Conservation (phyloP, 2,329 filamentous ascomycete genomes). For the Aspergillus sojae region DNA sequence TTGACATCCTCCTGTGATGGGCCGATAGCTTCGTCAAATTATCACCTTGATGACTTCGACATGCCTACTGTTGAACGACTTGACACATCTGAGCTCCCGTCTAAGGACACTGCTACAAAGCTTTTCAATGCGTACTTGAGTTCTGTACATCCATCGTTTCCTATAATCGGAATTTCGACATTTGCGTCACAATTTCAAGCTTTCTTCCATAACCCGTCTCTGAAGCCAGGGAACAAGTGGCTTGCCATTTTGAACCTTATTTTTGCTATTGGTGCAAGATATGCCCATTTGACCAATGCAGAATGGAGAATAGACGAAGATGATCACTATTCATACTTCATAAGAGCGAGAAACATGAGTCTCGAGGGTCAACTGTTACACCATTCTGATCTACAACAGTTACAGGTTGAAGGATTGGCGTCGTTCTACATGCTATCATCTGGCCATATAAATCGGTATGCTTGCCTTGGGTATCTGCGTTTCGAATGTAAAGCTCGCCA, state of each 20-base stretch:
- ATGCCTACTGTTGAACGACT: constrained; percentile 37
- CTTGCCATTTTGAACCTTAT: constrained; percentile 49
- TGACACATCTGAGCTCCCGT: constrained; percentile 41
- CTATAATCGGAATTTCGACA: constrained; percentile 44
- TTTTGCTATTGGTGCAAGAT: constrained; percentile 47
- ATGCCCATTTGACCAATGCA: constrained; percentile 41
- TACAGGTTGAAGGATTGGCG: constrained; percentile 47
- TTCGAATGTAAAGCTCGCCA: not conserved
- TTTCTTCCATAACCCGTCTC: constrained; percentile 36
- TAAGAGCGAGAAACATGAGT: constrained; percentile 41
- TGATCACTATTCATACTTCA: constrained; percentile 46
- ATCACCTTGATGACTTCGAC: constrained; percentile 46
- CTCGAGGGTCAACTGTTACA: constrained; percentile 44
- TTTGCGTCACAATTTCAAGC: constrained; percentile 47
- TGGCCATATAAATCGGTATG: constrained; percentile 48
- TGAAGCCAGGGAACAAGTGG: constrained; percentile 44
- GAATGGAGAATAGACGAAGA: constrained; percentile 41
- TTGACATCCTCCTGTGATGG: constrained; percentile 28
- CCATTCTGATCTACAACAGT: constrained; percentile 46
- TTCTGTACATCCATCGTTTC: constrained; percentile 49
- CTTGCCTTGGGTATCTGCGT: not conserved
- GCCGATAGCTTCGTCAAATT: constrained; percentile 35
- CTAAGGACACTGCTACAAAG: constrained; percentile 38
- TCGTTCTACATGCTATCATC: constrained; percentile 45
- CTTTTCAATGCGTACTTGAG: constrained; percentile 46